These are phyloP conservation scores for Escallonia rubra DNA, from an alignment of 129 eudicot species.

Conservation along the genomic window DNA sequence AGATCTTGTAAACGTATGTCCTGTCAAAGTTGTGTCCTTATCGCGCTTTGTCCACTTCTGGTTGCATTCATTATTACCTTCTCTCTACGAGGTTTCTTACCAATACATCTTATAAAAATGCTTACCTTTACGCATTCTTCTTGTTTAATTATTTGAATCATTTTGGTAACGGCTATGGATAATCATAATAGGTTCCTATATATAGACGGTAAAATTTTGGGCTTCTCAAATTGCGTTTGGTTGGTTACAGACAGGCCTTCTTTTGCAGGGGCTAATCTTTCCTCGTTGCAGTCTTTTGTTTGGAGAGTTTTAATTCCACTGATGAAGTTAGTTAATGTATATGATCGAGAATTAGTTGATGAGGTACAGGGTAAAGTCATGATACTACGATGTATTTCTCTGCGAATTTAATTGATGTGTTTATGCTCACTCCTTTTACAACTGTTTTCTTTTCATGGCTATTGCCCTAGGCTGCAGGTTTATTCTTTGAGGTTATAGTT, in stretches of 20 bases:
- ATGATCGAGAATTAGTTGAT: constrained; percentile 42
- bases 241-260: constrained; percentile 2
- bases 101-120: too few relatives aligned
- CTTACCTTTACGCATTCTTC: too few relatives aligned
- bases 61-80: too few relatives aligned
- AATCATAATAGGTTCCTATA: too few relatives aligned
- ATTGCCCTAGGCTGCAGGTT: constrained; percentile 45
- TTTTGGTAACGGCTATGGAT: too few relatives aligned
- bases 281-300: constrained; percentile 35
- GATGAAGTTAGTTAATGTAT: constrained; percentile 38
- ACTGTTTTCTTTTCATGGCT: constrained; percentile 9
- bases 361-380: constrained; percentile 40
- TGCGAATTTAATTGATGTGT: not conserved
- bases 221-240: not conserved
- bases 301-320: constrained; percentile 59
- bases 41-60: too few relatives aligned
- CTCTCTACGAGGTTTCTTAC: too few relatives aligned
- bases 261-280: constrained; percentile 38
- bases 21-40: too few relatives aligned
- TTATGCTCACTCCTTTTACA: constrained; percentile 10
- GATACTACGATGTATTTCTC: not conserved
- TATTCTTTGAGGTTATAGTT: constrained; percentile 60
- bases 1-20: too few relatives aligned
- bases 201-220: too few relatives aligned
- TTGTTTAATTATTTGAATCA: too few relatives aligned